phyloP scores from a whole-genome alignment of 352 stramenopile species.

The Phytophthora boehmeriae region DNA sequence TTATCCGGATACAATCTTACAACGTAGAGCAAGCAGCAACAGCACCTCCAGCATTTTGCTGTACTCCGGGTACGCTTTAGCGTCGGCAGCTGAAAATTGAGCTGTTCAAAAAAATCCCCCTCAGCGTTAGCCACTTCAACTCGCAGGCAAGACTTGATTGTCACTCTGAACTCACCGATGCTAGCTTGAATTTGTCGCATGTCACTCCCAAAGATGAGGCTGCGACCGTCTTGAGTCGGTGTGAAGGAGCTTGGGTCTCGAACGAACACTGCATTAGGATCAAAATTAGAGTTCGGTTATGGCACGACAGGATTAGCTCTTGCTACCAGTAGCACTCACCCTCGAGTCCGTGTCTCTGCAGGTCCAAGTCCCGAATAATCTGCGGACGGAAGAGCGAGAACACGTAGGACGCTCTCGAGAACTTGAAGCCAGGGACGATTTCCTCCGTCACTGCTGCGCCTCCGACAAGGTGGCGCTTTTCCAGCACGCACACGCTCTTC shows the following conservation, averaged over 20 bases:
- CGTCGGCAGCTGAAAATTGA: slow-evolving; percentile 84
- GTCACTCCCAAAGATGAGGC: slow-evolving; percentile 80
- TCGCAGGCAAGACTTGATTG: neutral
- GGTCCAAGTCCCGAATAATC: slow-evolving; percentile 89
- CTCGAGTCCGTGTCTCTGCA: slow-evolving; percentile 78
- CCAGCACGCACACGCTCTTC: slow-evolving; percentile 88
- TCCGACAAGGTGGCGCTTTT: slow-evolving; percentile 88
- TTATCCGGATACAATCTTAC: too few species aligned
- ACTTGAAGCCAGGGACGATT: slow-evolving; percentile 91
- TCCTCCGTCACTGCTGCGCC: slow-evolving; percentile 92
- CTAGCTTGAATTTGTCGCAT: slow-evolving; percentile 78
- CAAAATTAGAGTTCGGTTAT: neutral
- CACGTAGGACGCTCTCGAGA: slow-evolving; percentile 91
- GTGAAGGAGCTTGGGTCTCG: slow-evolving; percentile 90
- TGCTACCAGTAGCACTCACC: slow-evolving; percentile 30
- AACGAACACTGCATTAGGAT: slow-evolving; percentile 57
- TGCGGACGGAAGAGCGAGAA: slow-evolving; percentile 90
- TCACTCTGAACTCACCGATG: slow-evolving; percentile 46
- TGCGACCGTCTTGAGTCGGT: slow-evolving; percentile 74
- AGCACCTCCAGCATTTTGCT: slow-evolving; percentile 77
- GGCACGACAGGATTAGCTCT: neutral
- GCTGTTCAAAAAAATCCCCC: slow-evolving; percentile 32
- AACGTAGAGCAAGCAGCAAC: neutral
- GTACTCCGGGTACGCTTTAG: slow-evolving; percentile 83
- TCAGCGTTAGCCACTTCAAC: slow-evolving; percentile 1